Evolutionary conservation across 495 filamentous ascomycete genomes (phyloP), one percentile per base, ranked within the genome.

Genomic region (Bathelium albidoporum): DNA sequence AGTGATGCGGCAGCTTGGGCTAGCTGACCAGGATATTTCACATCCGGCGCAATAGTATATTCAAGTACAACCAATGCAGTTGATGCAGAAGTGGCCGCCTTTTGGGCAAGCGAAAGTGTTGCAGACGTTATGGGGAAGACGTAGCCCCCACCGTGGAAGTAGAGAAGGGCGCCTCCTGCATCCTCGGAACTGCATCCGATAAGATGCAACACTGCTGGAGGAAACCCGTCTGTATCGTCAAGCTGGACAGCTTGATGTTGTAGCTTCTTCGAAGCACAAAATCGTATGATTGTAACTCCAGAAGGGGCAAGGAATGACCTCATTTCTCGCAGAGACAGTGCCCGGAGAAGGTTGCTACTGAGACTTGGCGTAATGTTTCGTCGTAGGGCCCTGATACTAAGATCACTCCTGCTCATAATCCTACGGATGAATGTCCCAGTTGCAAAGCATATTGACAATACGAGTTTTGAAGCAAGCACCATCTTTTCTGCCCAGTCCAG

Each of bases 91-190:
- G 77, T 75, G 29, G 83, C 70, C 18, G 63, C 55, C 18, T 76
- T 64, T 45, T 80, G 63, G 24, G 84, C 65, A 14, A 77, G 69
- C 22, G 65, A 65, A 68, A 78, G 75, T 16, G 74, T 73, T 2
- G 82, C 71, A 29, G 49, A 55, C 7, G 49, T 20, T 7, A 55
- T 10, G 49, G 49, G 24, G 39, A 83, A 55, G 7, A 71, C 75
- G 71, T 84, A 88, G 45, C 85, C 85, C 58, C 85, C 85, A 52
- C 85, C 86, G 62, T 86, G 84, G 66, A 82, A 83, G 69, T 82
- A 87, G 3, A 87, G 34, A 7, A 89, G 66, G 0, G 83, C 73
- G 32, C 83, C 24, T 10, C 24, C 24, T 0, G 11, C 24, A 24
- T 26, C 20, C 10, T 55, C 22, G 16, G 49, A 24, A 24, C 24